phyloP scores from a whole-genome alignment of 2,329 filamentous ascomycete genomes.

The Fusarium coicis region DNA sequence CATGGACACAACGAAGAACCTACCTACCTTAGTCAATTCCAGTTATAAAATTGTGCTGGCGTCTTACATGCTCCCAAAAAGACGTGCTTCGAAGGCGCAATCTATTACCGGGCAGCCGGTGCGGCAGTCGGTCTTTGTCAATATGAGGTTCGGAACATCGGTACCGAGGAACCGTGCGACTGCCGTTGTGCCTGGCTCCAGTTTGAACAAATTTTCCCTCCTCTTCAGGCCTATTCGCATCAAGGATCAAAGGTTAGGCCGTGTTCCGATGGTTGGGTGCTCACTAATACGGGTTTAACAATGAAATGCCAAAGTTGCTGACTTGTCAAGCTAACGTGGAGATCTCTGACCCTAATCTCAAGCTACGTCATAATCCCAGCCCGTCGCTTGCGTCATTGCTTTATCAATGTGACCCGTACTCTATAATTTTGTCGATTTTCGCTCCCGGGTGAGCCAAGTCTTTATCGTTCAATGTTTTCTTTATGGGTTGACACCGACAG shows the following conservation, averaged over 20 bases:
- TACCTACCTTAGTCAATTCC: not conserved
- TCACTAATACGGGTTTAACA: not conserved
- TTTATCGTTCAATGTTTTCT: not conserved
- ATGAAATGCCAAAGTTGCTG: not conserved
- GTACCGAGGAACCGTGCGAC: conserved; percentile 36
- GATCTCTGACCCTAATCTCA: not conserved
- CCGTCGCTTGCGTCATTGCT: conserved; percentile 25
- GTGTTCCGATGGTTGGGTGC: not conserved
- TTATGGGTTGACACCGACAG: not conserved
- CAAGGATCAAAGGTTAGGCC: conserved; percentile 27
- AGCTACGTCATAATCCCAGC: conserved; percentile 21
- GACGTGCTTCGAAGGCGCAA: conserved; percentile 6
- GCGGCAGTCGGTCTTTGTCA: conserved; percentile 28
- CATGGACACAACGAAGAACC: not conserved
- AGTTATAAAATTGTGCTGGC: not conserved
- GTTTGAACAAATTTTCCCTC: conserved; percentile 13
- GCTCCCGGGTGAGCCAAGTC: not conserved
- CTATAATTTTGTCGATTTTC: not conserved
- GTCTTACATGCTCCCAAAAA: not conserved
- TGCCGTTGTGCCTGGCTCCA: conserved; percentile 18
- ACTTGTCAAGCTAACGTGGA: conserved; percentile 6
- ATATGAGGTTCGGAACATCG: conserved; percentile 26
- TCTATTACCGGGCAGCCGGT: conserved; percentile 7
- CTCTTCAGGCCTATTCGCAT: not conserved
- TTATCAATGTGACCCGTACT: conserved; percentile 4